Evolutionary conservation across 345 rosid species (phyloP).

Genomic region (Populus euphratica): DNA sequence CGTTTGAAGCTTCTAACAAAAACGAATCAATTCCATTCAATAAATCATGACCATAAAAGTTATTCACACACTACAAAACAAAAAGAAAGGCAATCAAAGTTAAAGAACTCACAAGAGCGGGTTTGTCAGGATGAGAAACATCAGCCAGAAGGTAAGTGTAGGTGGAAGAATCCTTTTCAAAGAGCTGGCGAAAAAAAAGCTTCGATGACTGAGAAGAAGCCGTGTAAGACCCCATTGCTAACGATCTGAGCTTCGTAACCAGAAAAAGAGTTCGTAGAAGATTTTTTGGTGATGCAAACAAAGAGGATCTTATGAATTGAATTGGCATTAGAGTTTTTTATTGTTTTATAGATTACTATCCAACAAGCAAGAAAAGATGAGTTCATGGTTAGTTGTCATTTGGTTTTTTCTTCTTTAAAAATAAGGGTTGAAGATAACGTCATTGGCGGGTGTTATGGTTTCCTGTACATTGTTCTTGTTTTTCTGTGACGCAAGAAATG

Average conservation of each 20-base stretch:
- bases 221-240: not conserved
- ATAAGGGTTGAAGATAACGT: too few species aligned
- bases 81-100: not conserved
- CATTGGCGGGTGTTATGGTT: too few species aligned
- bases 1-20: too few species aligned
- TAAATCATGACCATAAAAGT: too few species aligned
- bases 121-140: constrained; percentile 69
- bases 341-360: too few species aligned
- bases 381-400: too few species aligned
- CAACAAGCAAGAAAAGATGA: too few species aligned
- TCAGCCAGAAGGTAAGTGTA: constrained; percentile 94
- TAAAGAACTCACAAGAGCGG: constrained; percentile 57
- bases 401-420: too few species aligned
- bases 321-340: not conserved
- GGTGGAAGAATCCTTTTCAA: constrained; percentile 87
- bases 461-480: too few species aligned
- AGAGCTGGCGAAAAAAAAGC: constrained; percentile 83
- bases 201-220: constrained; percentile 27
- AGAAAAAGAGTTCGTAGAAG: not conserved
- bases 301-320: not conserved
- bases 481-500: too few species aligned
- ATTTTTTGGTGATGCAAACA: not conserved
- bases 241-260: not conserved
- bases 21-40: too few species aligned
- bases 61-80: too few species aligned